A percentile compares a stretch with the other conserved stretches of the same genome.
These are phyloP conservation scores for Chalciporus chontae DNA, from an alignment of 768 basidiomycete genomes.

Conservation along the genomic window DNA sequence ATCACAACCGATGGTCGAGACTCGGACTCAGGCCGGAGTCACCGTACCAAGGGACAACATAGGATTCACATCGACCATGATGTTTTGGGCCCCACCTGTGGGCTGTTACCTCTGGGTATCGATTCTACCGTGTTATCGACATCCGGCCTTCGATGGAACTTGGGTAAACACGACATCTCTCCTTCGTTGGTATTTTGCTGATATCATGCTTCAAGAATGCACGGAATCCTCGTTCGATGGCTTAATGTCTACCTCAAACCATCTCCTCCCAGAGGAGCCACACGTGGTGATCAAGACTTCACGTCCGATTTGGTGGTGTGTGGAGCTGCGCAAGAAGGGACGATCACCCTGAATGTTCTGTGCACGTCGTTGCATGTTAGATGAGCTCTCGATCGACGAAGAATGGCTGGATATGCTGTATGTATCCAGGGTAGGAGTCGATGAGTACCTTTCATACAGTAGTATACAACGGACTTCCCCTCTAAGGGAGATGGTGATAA, in stretches of 20 bases:
- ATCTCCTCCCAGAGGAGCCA: conserved; percentile 64
- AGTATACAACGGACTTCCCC: no score
- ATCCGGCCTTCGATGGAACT: conserved; percentile 83
- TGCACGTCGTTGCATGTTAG: no score
- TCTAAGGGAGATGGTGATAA: no score
- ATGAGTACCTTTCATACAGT: no score
- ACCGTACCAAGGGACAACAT: conserved; percentile 69
- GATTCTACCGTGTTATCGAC: conserved; percentile 74
- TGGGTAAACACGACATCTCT: conserved; percentile 47
- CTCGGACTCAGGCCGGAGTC: background rate
- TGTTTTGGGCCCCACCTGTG: conserved; percentile 83
- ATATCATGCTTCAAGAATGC: conserved; percentile 39
- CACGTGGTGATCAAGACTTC: conserved; percentile 73
- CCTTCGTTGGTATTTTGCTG: conserved; percentile 1
- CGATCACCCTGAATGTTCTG: no score
- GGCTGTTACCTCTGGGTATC: conserved; percentile 86
- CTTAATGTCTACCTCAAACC: conserved; percentile 90
- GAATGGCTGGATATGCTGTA: no score
- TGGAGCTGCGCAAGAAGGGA: conserved; percentile 46
- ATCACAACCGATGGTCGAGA: background rate
- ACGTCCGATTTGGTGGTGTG: conserved; percentile 88
- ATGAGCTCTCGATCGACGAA: no score
- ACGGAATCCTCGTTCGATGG: conserved; percentile 78
- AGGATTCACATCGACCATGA: conserved; percentile 68
- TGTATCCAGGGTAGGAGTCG: no score